These are phyloP conservation scores for Floccularia luteovirens DNA, from an alignment of 768 basidiomycete species.

Conservation along the genomic window DNA sequence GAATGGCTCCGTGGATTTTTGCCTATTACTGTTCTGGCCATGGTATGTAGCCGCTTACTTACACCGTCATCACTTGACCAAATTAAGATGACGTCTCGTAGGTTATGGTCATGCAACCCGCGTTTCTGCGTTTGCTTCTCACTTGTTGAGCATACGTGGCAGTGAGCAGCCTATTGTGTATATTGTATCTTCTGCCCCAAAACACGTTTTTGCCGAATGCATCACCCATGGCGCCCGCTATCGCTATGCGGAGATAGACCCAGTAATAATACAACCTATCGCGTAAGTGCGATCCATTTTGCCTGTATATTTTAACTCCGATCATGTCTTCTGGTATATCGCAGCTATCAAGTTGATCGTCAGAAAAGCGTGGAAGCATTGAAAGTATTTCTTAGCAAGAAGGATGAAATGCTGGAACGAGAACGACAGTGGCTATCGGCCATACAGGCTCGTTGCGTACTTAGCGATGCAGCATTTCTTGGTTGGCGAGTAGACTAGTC, in stretches of 20 bases:
- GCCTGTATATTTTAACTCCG: neutral
- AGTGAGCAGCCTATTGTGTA: slow-evolving; percentile 37
- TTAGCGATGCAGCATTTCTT: slow-evolving; percentile 75
- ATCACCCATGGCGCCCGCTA: slow-evolving; percentile 57
- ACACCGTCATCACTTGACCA: neutral
- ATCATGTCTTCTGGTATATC: neutral
- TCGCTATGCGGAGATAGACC: slow-evolving; percentile 68
- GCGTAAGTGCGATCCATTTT: slow-evolving; percentile 39
- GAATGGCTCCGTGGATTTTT: too few species aligned
- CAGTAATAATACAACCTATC: slow-evolving; percentile 74
- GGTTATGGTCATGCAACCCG: slow-evolving; percentile 85
- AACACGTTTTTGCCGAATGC: slow-evolving; percentile 61
- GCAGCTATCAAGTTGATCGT: slow-evolving; percentile 68
- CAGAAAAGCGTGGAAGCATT: slow-evolving; percentile 60
- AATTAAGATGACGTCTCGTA: slow-evolving; percentile 14
- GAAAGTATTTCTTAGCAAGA: slow-evolving; percentile 44
- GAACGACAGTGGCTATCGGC: slow-evolving; percentile 53
- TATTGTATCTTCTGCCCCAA: slow-evolving; percentile 71
- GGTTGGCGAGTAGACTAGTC: slow-evolving; percentile 47
- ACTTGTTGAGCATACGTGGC: slow-evolving; percentile 41
- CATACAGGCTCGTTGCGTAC: slow-evolving; percentile 46
- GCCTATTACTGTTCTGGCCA: slow-evolving; percentile 77
- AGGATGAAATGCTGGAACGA: slow-evolving; percentile 43
- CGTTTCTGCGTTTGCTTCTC: slow-evolving; percentile 64
- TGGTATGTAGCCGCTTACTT: slow-evolving; percentile 30